Evolutionary conservation across 139 green algal species (phyloP).

Genomic region (Dunaliella sp.): DNA sequence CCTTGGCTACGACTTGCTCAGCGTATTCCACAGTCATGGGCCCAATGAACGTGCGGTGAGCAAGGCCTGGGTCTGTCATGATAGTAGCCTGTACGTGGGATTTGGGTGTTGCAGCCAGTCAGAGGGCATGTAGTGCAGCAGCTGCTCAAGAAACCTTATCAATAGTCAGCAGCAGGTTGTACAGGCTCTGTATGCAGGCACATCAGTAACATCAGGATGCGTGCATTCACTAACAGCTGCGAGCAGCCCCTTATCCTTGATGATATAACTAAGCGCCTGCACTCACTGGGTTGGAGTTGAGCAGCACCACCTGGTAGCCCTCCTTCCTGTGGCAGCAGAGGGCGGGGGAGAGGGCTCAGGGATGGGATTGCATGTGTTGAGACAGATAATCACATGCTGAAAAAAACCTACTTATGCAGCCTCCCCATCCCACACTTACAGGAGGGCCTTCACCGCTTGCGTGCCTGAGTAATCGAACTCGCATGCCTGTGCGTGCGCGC

Average conservation of each 20-base stretch:
- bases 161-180: background rate
- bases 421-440: conserved; percentile 40
- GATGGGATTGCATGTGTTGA: background rate
- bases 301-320: conserved; percentile 93
- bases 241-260: too few relatives aligned
- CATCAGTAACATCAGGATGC: background rate
- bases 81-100: conserved; percentile 90
- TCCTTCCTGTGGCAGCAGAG: conserved; percentile 66
- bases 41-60: conserved; percentile 95
- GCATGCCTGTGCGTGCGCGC: conserved; percentile 73
- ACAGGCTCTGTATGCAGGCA: background rate
- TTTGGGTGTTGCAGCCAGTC: too few relatives aligned
- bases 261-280: too few relatives aligned
- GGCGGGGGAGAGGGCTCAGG: background rate
- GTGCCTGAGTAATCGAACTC: conserved; percentile 99
- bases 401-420: background rate
- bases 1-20: conserved; percentile 82
- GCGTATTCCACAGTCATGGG: conserved; percentile 95
- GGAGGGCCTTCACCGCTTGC: conserved; percentile 98
- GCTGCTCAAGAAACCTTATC: background rate
- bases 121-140: too few relatives aligned
- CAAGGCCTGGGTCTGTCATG: conserved; percentile 98
- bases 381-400: background rate
- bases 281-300: conserved; percentile 95
- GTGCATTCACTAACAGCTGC: too few relatives aligned